Evolutionary conservation across 345 rosid genomes (phyloP), one percentile per base, ranked within the genome.

Genomic region (Physaria fendleri): DNA sequence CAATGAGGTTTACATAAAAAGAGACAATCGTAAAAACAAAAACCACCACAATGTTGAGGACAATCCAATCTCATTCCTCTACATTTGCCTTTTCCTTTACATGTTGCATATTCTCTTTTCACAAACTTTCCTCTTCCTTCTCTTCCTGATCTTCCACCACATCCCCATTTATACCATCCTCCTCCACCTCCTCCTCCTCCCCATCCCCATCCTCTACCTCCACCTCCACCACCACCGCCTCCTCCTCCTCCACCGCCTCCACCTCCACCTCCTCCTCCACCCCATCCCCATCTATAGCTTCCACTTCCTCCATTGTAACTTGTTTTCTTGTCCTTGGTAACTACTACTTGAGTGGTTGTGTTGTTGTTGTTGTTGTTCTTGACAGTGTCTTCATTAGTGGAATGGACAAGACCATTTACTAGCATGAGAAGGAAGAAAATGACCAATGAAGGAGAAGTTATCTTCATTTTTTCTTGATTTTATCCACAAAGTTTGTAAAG

Each of bases 1-100:
- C 88, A 85, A 56, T 78, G 88, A 37, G 92, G 84, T 71, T 80
- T 82, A 80, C 92, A 85, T 60, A 78, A 77, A 7, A 68, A 65
- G 20, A 71, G 77, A 62, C 92, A 85, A 49, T 82, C 92, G 16
- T 82, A 85, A 49, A 85, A 82, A 66, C 84, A 85, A 69, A 81
- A 79, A 4, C 88, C 85, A 12, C 80, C 82, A 27, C 92, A 82
- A 40, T 82, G 92, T 33, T 77, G 81, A 27, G 92, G 88, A 32
- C 92, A 85, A 41, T 77, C 84, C 62, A 85, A 66, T 63, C 52
- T 75, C 79, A 64, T 80, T 13, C 88, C 78, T 45, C 44, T 59
- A 49, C 88, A 85, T 49, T 81, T 77, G 61, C 90, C 87, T 28
- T 20, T 62, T 27, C 68, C 76, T 71, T 59, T 75, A 62, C 92